phyloP scores from a whole-genome alignment of 805 yeast genomes.

The Zygotorulaspora florentina region DNA sequence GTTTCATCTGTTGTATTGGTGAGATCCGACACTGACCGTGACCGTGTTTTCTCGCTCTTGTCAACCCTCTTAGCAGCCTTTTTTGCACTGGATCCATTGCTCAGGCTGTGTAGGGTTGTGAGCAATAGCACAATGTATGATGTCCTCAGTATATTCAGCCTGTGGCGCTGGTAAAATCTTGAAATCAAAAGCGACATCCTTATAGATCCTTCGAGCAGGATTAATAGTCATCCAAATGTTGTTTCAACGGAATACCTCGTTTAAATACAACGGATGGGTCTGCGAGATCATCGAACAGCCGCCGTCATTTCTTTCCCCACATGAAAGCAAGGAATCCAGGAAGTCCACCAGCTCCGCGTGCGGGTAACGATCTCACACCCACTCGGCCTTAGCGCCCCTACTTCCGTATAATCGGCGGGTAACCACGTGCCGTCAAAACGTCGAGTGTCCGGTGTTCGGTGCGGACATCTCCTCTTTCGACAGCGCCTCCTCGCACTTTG shows the following conservation, averaged over 20 bases:
- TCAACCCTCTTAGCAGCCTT: constrained; percentile 8
- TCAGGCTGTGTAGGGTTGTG: constrained; percentile 20
- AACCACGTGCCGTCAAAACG: no score
- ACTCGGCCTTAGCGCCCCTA: no score
- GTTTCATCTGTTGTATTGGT: constrained; percentile 10
- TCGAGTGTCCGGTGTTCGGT: no score
- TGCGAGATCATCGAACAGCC: neutral
- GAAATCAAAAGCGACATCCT: constrained; percentile 8
- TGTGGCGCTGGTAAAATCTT: constrained; percentile 24
- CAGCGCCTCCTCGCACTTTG: no score
- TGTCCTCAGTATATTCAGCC: constrained; percentile 26
- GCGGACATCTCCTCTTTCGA: no score
- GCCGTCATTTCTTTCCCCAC: constrained; percentile 1
- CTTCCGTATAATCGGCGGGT: no score
- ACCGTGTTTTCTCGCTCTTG: constrained; percentile 8
- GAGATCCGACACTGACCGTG: constrained; percentile 8
- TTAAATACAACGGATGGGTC: neutral
- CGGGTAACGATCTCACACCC: no score
- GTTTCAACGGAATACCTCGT: neutral
- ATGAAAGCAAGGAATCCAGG: neutral
- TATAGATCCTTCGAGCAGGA: neutral
- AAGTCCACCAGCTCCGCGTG: no score
- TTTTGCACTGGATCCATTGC: constrained; percentile 14
- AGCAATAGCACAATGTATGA: constrained; percentile 29
- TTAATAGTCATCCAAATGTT: neutral